A percentile compares a stretch with the other conserved stretches of the same genome.
phyloP scores from a whole-genome alignment of 2,329 filamentous ascomycete genomes.

The Tolypocladium endophyticum region DNA sequence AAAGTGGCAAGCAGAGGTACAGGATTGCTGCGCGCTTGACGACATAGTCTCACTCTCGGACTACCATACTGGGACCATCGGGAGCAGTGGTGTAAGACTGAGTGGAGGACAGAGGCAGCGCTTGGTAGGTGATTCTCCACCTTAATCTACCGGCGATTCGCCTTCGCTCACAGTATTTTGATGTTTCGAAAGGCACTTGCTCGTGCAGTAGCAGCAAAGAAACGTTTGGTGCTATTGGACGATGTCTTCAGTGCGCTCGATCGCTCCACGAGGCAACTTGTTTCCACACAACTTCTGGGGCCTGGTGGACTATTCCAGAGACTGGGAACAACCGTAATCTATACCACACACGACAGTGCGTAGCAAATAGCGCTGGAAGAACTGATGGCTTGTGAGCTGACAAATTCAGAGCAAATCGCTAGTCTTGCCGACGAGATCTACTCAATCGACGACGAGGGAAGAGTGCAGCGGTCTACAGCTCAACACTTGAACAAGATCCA shows the following conservation, averaged over 20 bases:
- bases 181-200: not conserved
- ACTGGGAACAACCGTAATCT: not conserved
- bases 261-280: not conserved
- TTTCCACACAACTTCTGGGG: not conserved
- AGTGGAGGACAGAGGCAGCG: not conserved
- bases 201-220: not conserved
- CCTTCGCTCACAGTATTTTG: too few relatives aligned
- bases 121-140: not conserved
- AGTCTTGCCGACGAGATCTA: not conserved
- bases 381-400: not conserved
- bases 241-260: constrained; percentile 1
- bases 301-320: not conserved
- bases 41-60: not conserved
- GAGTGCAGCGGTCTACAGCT: not conserved
- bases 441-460: not conserved
- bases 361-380: too few relatives aligned
- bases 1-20: not conserved
- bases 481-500: not conserved
- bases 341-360: not conserved
- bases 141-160: too few relatives aligned
- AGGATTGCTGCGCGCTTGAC: not conserved
- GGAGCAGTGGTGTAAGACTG: not conserved
- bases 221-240: not conserved
- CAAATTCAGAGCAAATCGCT: not conserved
- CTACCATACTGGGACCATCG: not conserved